These are phyloP conservation scores for Yamadazyma songkhlaensis DNA, from an alignment of 1,139 yeast species.

Conservation along the genomic window DNA sequence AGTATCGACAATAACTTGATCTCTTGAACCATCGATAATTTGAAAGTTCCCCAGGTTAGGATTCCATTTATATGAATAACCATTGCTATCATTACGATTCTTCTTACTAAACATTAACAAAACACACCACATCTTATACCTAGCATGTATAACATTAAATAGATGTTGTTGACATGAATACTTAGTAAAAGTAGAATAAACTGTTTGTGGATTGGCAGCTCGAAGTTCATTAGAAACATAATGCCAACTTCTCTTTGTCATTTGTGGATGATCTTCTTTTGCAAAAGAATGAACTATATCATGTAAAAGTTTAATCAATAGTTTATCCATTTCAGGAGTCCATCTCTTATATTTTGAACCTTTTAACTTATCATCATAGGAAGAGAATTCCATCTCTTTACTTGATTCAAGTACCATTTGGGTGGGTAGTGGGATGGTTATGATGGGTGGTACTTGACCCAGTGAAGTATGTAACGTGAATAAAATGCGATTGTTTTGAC, in stretches of 20 bases:
- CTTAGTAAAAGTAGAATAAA: slow-evolving; percentile 41
- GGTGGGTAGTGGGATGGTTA: not conserved
- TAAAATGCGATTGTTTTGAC: not conserved
- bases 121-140: slow-evolving; percentile 37
- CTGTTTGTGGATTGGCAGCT: slow-evolving; percentile 40
- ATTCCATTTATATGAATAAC: slow-evolving; percentile 37
- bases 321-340: slow-evolving; percentile 43
- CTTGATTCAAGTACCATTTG: not conserved
- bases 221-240: slow-evolving; percentile 38
- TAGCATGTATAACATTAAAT: slow-evolving; percentile 34
- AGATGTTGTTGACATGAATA: slow-evolving; percentile 42
- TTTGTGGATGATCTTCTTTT: slow-evolving; percentile 28
- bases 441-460: too few relatives aligned
- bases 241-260: slow-evolving; percentile 40
- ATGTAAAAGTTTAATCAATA: slow-evolving; percentile 29
- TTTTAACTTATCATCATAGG: slow-evolving; percentile 32
- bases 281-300: slow-evolving; percentile 39
- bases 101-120: slow-evolving; percentile 30
- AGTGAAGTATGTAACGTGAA: too few relatives aligned
- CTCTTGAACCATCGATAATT: slow-evolving; percentile 26
- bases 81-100: slow-evolving; percentile 17
- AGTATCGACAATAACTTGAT: slow-evolving; percentile 27
- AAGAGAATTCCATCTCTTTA: slow-evolving; percentile 8
- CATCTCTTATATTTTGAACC: slow-evolving; percentile 41
- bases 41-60: slow-evolving; percentile 37